Evolutionary conservation across 768 basidiomycete genomes (phyloP).

Genomic region (Pulveroboletus sp.): DNA sequence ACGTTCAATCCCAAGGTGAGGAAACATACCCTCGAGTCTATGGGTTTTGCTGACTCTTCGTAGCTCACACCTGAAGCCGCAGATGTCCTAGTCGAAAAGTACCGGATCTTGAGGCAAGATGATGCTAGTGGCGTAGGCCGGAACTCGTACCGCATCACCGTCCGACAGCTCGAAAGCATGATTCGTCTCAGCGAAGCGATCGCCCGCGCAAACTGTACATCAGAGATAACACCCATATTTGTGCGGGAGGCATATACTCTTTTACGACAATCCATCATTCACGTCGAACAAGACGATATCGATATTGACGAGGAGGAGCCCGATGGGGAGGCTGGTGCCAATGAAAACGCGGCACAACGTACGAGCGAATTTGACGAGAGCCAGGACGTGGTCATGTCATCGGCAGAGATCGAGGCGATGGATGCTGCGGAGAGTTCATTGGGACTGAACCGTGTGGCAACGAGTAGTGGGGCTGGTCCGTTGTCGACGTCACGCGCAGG

Average conservation of each 20-base stretch:
- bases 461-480: conserved; percentile 30
- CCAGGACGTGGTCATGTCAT: conserved; percentile 63
- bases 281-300: conserved; percentile 98
- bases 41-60: conserved; percentile 5
- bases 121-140: conserved; percentile 84
- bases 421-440: conserved; percentile 49
- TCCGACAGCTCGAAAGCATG: conserved; percentile 98
- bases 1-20: conserved; percentile 95
- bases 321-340: conserved; percentile 49
- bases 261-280: conserved; percentile 95
- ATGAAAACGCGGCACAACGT: conserved; percentile 32
- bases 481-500: conserved; percentile 32
- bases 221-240: conserved; percentile 94
- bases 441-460: conserved; percentile 36
- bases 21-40: background rate
- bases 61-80: conserved; percentile 93
- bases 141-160: conserved; percentile 96
- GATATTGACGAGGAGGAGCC: conserved; percentile 93
- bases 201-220: conserved; percentile 92
- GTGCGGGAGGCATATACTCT: conserved; percentile 95
- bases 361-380: conserved; percentile 47
- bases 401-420: conserved; percentile 54
- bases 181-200: conserved; percentile 97
- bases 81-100: conserved; percentile 92
- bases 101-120: conserved; percentile 87